Conservation (phyloP, 495 filamentous ascomycete genomes). For the Aspergillus mulundensis region DNA sequence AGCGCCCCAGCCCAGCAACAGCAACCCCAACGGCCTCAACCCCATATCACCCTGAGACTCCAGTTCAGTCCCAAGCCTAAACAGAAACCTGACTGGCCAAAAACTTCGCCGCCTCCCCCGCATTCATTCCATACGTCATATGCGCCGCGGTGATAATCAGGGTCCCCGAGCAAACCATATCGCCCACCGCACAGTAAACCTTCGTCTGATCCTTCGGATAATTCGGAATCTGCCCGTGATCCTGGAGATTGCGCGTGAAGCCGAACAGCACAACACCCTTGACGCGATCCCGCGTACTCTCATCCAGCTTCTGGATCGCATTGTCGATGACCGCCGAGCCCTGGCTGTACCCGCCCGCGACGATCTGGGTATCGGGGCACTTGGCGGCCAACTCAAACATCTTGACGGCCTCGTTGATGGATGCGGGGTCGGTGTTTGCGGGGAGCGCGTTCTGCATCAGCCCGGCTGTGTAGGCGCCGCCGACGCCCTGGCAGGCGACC, state of each 20-base stretch:
- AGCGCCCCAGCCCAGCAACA: too few species aligned
- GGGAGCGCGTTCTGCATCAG: slow-evolving; percentile 23
- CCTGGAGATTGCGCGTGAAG: slow-evolving; percentile 53
- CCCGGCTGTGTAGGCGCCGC: slow-evolving; percentile 29
- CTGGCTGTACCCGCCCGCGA: slow-evolving; percentile 57
- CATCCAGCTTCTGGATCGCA: slow-evolving; percentile 37
- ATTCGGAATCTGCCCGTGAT: slow-evolving; percentile 41
- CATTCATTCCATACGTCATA: slow-evolving; percentile 36
- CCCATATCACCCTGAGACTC: too few species aligned
- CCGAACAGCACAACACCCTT: slow-evolving; percentile 51
- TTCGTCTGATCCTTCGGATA: slow-evolving; percentile 40
- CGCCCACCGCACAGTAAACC: slow-evolving; percentile 49
- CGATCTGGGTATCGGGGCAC: slow-evolving; percentile 54
- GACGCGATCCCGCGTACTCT: slow-evolving; percentile 37
- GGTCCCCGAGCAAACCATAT: slow-evolving; percentile 49
- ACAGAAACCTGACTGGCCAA: slow-evolving; percentile 10
- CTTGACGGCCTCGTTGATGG: slow-evolving; percentile 35
- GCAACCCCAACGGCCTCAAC: too few species aligned
- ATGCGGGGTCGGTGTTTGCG: slow-evolving; percentile 26
- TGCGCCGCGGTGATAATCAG: slow-evolving; percentile 47
- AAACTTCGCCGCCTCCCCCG: slow-evolving; percentile 19
- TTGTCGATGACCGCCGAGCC: slow-evolving; percentile 52
- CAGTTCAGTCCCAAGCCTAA: not conserved
- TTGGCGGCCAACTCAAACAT: slow-evolving; percentile 33
- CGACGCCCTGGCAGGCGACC: slow-evolving; percentile 33